Evolutionary conservation across 805 yeast species (phyloP), one percentile per base, ranked within the genome.

Genomic region (Huiozyma sinensis): DNA sequence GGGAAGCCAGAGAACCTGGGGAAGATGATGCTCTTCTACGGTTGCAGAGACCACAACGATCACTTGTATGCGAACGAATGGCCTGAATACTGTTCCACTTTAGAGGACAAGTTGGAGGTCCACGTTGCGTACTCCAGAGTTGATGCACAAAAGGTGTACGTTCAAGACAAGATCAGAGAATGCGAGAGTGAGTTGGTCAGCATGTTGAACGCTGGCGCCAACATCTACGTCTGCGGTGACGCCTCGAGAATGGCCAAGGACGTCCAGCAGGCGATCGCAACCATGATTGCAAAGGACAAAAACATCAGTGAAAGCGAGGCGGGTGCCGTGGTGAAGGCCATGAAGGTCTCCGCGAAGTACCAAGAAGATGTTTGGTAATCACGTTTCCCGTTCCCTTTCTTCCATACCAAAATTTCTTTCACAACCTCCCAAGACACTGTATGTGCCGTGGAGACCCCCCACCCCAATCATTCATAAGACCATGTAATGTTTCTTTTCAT

Each of bases 331-430:
- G 73, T 87, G 47, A 84, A 86, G 68, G 75, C 80, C 50, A 75
- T 83, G 68, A 85, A 84, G 63, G 78, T 85, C 28, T 81, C 83
- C 54, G 90, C 89, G 61, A 78, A 82, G 66, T 90, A 88, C 65
- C 98, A 90, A 69, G 97, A 92, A 68, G 98, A 90, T 72, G 95
- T 90, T 10, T 90, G 98, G 98, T 90, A 70, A 66, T 27, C 29
- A 39, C 9, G 24, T 17, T 17, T 17, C 24, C 24, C 4, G 24
- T 4, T 17, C 24, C 24, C 24, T 17, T n/a, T n/a, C n/a, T n/a
- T n/a, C n/a, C n/a, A n/a, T n/a, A n/a, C n/a, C n/a, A n/a, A n/a
- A n/a, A n/a, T n/a, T n/a, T n/a, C n/a, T n/a, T 17, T 17, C 24
- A 17, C 24, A 17, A 17, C 24, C 24, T 17, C 24, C 4, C 24